These are phyloP conservation scores for Fusarium phyllophilum DNA, from an alignment of 2,329 filamentous ascomycete species.

Conservation along the genomic window DNA sequence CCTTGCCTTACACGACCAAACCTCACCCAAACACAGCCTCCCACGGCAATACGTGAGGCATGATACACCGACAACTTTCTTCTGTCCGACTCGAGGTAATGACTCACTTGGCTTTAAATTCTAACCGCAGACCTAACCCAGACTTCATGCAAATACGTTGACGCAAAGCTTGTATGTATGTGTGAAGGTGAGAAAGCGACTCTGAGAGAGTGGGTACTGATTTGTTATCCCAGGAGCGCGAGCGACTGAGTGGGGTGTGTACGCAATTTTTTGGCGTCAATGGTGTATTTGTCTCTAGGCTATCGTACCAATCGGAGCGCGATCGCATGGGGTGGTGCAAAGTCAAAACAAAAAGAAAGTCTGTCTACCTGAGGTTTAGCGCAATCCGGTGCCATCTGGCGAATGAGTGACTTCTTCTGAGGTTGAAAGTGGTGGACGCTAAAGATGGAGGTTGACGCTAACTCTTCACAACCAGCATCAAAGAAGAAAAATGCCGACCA, in stretches of 20 bases:
- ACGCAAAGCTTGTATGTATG: neutral
- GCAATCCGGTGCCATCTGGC: slow-evolving; percentile 8
- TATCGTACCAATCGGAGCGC: slow-evolving; percentile 49
- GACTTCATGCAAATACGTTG: neutral
- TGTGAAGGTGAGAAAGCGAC: neutral
- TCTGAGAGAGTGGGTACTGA: slow-evolving; percentile 29
- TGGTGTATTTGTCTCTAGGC: slow-evolving; percentile 31
- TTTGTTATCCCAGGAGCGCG: neutral
- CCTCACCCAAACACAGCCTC: neutral
- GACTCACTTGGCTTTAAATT: neutral
- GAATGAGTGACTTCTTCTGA: slow-evolving; percentile 16
- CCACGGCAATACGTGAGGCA: neutral
- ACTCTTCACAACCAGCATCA: slow-evolving; percentile 15
- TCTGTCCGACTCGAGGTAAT: neutral
- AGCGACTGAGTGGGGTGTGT: slow-evolving; percentile 23
- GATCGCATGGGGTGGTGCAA: slow-evolving; percentile 46
- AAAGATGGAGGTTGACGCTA: slow-evolving; percentile 33
- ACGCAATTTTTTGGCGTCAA: slow-evolving; percentile 35
- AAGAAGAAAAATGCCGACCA: slow-evolving; percentile 33
- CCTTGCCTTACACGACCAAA: neutral
- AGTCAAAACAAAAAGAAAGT: slow-evolving; percentile 39
- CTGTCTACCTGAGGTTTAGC: slow-evolving; percentile 14
- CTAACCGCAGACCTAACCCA: no score
- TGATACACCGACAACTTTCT: neutral
- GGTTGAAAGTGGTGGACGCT: slow-evolving; percentile 22